Base-by-base conservation (phyloP, 495 filamentous ascomycete species). In the Xylaria grammica region DNA sequence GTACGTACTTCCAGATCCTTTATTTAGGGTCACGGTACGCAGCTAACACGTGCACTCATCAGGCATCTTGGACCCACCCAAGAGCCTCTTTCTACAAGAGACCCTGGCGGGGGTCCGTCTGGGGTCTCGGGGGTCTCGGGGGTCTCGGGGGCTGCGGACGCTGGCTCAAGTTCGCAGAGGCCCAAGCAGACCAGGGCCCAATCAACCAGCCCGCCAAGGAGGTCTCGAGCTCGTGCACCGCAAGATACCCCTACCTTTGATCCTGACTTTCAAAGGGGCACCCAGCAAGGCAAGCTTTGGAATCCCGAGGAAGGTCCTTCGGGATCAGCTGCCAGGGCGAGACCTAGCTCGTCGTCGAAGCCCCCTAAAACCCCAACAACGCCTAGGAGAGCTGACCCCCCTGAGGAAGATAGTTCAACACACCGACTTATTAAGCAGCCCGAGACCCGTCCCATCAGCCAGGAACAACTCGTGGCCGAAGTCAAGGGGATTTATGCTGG, bases 401-500 rank as follows among this genome's bases (percentile, higher is more conserved):
- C 42, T 4, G 69, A 74, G 22, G 72, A 70, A 36, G 61, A 72
- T 8, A 30, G 27, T 55, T 65, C 68, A 45, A 62, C 57, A 22
- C 66, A 49, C 19, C 63, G 42, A 17, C 62, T 74, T 17, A 66
- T 74, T 9, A 69, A 68, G 24, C 81, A 72, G 67, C 81, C 79
- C 44, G 82, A 77, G 72, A 86, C 75, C 57, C 78, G 69, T 60
- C 81, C 85, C 6, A 89, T 91, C 26, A 87, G 84, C 26, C 84
- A 90, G 66, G 88, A 90, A 9, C 86, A 91, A 70, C 73, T 92
- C 4, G 81, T 86, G 38, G 76, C 77, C 15, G 85, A 91, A 66
- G 84, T 88, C 2, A 88, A 89, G 63, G 84, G 77, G 0, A 93
- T 92, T n/a, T 92, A 92, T 71, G 82, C 83, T 4, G 90, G 87